These are phyloP conservation scores for Claviceps humidiphila DNA, from an alignment of 2,329 filamentous ascomycete genomes.

Conservation along the genomic window DNA sequence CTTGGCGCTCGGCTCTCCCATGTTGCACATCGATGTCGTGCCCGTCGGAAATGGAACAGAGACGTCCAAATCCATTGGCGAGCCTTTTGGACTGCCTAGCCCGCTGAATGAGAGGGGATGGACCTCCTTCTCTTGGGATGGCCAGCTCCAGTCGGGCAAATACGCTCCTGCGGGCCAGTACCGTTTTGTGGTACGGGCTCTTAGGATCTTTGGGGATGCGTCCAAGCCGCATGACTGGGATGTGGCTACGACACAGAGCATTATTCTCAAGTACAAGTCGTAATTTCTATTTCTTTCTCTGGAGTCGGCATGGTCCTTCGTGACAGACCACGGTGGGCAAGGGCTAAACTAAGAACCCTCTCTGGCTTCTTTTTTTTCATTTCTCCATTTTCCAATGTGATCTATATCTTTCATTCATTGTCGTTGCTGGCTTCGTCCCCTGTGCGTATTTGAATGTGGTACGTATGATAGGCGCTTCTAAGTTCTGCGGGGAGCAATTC, in stretches of 20 bases:
- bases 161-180: constrained; percentile 35
- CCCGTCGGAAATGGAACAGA: constrained; percentile 11
- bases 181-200: constrained; percentile 30
- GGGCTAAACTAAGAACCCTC: too few species aligned
- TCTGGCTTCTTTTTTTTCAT: too few species aligned
- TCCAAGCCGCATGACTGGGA: constrained; percentile 32
- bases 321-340: too few species aligned
- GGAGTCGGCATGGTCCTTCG: too few species aligned
- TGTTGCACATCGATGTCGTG: constrained; percentile 29
- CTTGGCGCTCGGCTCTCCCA: constrained; percentile 30
- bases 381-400: too few species aligned
- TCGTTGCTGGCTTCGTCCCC: too few species aligned
- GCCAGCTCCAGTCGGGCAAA: constrained; percentile 28
- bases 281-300: not conserved
- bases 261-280: constrained; percentile 27
- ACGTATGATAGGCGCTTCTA: too few species aligned
- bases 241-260: constrained; percentile 24
- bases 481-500: too few species aligned
- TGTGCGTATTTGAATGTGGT: too few species aligned
- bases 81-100: constrained; percentile 26
- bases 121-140: constrained; percentile 24
- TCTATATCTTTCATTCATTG: too few species aligned
- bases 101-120: constrained; percentile 9
- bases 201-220: constrained; percentile 35
- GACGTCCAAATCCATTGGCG: constrained; percentile 23